Base-by-base conservation (phyloP, 148 eudicot genomes). In the Nepenthes gracilis region DNA sequence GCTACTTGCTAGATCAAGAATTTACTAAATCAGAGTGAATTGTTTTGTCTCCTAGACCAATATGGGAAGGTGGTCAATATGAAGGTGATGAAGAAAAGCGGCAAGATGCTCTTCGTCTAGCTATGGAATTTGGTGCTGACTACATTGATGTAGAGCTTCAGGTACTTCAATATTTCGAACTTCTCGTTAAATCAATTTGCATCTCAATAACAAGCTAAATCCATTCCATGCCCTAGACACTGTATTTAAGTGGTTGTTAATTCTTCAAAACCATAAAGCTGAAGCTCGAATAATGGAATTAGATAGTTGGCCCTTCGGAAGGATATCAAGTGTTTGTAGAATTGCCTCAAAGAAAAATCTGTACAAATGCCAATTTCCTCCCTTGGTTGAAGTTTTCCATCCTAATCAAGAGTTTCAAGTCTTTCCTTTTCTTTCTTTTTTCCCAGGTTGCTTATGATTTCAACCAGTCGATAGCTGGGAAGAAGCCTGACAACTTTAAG, bases 91-190 rank as follows among this genome's bases (percentile, higher is more conserved):
- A 72, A 4, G 52, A 43, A 14, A 66, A 66, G 67, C 61, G 75
- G 33, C 54, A 65, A 54, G 70, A 72, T 36, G 75, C 59, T 57
- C 75, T 71, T 55, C 65, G 67, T 23, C 68, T 64, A 47, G 83
- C 88, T 33, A 66, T 83, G 55, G 77, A 78, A 67, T 53, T 75
- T 52, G 82, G 77, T 36, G 79, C 82, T 48, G 79, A 83, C 58
- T 83, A 78, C 59, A 72, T 83, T 49, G 88, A 83, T 52, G 57
- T 83, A 43, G 85, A 78, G 61, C 61, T 70, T 32, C 75, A 83
- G 85, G 88, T 80, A 60, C 2, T 36, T 1, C 33, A 2, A 47
- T 35, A 35, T 58, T 2, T 7, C 2, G 15, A 12, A 23, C 23
- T 64, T 34, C 33, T 12, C 60, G 11, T 13, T 51, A 1, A 23